Evolutionary conservation across 2,329 filamentous ascomycete genomes (phyloP), one percentile per base, ranked within the genome.

Genomic region (Fusarium vanettenii): DNA sequence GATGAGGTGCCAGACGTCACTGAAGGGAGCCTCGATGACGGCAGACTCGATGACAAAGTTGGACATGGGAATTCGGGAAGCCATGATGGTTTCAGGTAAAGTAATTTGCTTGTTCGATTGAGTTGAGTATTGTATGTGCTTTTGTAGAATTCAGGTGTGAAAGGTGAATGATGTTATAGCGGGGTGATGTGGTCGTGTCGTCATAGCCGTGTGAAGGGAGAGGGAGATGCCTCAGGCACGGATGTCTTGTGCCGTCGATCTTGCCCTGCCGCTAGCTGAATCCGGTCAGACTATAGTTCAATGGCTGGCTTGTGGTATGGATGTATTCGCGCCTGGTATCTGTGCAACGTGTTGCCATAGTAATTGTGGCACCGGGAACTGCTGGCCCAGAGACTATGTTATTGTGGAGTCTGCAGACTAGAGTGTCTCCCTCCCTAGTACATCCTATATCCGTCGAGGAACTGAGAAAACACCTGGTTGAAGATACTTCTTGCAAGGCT

Each of bases 1-100:
- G 89, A 94, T 92, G 79, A 90, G 86, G 86, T 94, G 92, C 92
- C 92, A 94, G 81, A 93, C 92, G 76, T 89, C 83, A 79, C 88
- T 87, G 81, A 93, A 88, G 37, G 89, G 89, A 41, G 91, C 91
- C 77, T 89, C 87, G 84, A 94, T 93, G 82, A 94, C 91, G 80
- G 90, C 87, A 66, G 89, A 91, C 85, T 93, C 91, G 77, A 87
- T 85, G 79, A 93, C 90, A 29, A 89, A 91, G 78, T 90, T 92
- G 69, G 90, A 90, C 48, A 91, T 93, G 70, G 91, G 91, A 80
- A 93, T 92, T 63, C 77, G 68, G 37, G 78, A 76, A 55, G 80
- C 39, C 78, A 79, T 79, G 62, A 20, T 69, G 73, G 11, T 48
- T 64, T 52, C 27, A 20, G 6, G 27, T 20, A 18, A 20, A 8